Percentiles rank a stretch among this genome's conserved stretches.
Evolutionary conservation across 2,329 filamentous ascomycete genomes (phyloP).

Genomic region (Calonectria crousiana): DNA sequence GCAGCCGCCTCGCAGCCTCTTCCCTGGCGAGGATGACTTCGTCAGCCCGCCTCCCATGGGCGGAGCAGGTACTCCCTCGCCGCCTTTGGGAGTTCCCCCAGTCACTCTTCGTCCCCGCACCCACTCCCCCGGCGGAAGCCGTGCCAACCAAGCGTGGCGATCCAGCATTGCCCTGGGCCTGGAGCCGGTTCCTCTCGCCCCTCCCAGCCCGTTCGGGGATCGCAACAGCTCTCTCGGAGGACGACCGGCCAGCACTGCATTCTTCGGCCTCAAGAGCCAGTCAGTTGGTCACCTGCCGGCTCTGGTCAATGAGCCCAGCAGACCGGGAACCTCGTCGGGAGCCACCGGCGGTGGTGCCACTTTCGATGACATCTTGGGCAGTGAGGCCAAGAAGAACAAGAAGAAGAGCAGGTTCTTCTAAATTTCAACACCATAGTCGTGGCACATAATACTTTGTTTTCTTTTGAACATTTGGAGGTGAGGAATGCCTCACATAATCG

Average conservation of each 20-base stretch:
- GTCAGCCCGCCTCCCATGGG: constrained; percentile 39
- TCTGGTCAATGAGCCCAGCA: constrained; percentile 33
- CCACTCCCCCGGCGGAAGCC: constrained; percentile 52
- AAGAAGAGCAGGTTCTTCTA: constrained; percentile 58
- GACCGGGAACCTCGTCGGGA: constrained; percentile 37
- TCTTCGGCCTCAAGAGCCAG: constrained; percentile 46
- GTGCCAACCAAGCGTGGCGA: constrained; percentile 51
- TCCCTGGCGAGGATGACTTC: constrained; percentile 46
- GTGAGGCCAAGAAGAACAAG: constrained; percentile 50
- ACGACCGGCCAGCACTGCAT: constrained; percentile 47
- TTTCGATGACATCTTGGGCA: constrained; percentile 63
- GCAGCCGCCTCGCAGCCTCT: constrained; percentile 53
- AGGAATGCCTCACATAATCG: constrained; percentile 25
- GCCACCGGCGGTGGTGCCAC: constrained; percentile 52
- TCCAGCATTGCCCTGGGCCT: constrained; percentile 59
- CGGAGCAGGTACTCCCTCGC: constrained; percentile 42
- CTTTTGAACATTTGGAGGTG: constrained; percentile 13
- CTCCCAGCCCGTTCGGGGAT: constrained; percentile 48
- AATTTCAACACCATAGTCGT: background rate
- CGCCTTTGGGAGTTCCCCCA: constrained; percentile 47
- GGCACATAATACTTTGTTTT: constrained; percentile 14
- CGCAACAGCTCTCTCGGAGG: constrained; percentile 53
- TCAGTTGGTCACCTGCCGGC: constrained; percentile 53
- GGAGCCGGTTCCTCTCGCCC: constrained; percentile 56
- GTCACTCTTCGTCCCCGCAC: constrained; percentile 53